Conservation (phyloP, 192 early-diverging fungal genomes). For the Podila epicladia region DNA sequence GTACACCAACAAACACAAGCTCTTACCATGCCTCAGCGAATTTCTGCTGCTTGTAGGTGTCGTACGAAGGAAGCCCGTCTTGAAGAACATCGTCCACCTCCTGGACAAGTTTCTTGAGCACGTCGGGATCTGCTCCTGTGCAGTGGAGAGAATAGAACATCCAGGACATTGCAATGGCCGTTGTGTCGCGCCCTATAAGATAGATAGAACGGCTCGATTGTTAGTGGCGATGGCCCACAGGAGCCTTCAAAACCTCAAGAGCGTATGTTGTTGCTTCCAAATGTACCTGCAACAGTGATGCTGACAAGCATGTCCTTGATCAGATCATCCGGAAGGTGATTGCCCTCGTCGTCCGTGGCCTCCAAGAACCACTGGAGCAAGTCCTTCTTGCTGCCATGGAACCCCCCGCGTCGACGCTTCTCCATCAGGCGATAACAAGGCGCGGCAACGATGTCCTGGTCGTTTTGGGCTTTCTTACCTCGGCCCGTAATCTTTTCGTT, state of each 20-base stretch:
- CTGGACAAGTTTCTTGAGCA: conserved; percentile 22
- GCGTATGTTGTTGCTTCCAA: neutral
- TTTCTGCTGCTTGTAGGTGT: conserved; percentile 37
- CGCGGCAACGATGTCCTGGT: conserved; percentile 19
- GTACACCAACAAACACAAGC: neutral
- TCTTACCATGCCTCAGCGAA: conserved; percentile 40
- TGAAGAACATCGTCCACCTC: conserved; percentile 43
- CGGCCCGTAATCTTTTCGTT: conserved; percentile 17
- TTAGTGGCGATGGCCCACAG: no score
- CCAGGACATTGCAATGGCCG: conserved; percentile 57
- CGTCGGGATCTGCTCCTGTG: conserved; percentile 35
- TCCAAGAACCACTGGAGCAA: conserved; percentile 57
- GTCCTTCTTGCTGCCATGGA: conserved; percentile 19
- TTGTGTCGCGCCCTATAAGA: conserved; percentile 61
- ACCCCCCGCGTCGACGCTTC: conserved; percentile 18
- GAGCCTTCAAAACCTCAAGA: no score
- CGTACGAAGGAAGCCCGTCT: conserved; percentile 25
- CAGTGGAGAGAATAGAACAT: conserved; percentile 57
- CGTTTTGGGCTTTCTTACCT: conserved; percentile 10
- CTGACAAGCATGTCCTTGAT: conserved; percentile 59
- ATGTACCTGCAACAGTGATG: conserved; percentile 40
- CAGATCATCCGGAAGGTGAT: conserved; percentile 41
- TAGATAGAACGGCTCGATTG: no score
- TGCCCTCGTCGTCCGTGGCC: conserved; percentile 50
- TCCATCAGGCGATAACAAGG: conserved; percentile 34